A percentile compares a stretch with the other conserved stretches of the same genome.
Evolutionary conservation across 345 rosid species (phyloP).

Genomic region (Hirschfeldia incana): DNA sequence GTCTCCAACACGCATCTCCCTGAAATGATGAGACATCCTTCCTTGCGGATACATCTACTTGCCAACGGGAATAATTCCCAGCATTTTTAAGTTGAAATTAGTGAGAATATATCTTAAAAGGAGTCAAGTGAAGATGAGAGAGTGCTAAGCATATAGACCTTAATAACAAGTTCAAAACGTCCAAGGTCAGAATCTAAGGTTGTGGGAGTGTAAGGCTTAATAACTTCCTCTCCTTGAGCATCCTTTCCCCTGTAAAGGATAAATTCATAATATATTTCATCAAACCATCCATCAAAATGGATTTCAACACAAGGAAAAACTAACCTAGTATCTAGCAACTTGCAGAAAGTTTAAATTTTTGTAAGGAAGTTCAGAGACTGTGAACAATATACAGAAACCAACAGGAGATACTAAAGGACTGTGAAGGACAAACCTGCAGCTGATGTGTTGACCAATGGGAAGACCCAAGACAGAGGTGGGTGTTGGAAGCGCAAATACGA

Average conservation of each 20-base stretch:
- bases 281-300: slow-evolving; percentile 5
- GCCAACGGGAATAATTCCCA: slow-evolving; percentile 1
- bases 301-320: neutral
- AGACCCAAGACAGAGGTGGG: slow-evolving; percentile 85
- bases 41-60: slow-evolving; percentile 97
- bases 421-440: slow-evolving; percentile 70
- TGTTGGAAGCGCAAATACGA: slow-evolving; percentile 73
- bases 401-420: neutral
- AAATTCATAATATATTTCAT: neutral
- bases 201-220: slow-evolving; percentile 92
- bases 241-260: slow-evolving; percentile 68
- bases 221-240: slow-evolving; percentile 80
- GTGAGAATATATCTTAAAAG: neutral
- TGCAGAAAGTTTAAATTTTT: neutral
- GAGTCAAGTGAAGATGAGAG: neutral
- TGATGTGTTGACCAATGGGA: slow-evolving; percentile 95
- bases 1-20: slow-evolving; percentile 89
- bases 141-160: slow-evolving; percentile 47
- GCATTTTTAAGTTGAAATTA: neutral
- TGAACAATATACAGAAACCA: no score
- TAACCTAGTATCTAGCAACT: slow-evolving; percentile 1
- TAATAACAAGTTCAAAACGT: slow-evolving; percentile 77
- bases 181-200: slow-evolving; percentile 95
- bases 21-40: slow-evolving; percentile 98
- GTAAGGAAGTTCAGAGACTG: neutral